Evolutionary conservation across 2,329 filamentous ascomycete species (phyloP).

Genomic region (Arthrobotrys sphaeroides): DNA sequence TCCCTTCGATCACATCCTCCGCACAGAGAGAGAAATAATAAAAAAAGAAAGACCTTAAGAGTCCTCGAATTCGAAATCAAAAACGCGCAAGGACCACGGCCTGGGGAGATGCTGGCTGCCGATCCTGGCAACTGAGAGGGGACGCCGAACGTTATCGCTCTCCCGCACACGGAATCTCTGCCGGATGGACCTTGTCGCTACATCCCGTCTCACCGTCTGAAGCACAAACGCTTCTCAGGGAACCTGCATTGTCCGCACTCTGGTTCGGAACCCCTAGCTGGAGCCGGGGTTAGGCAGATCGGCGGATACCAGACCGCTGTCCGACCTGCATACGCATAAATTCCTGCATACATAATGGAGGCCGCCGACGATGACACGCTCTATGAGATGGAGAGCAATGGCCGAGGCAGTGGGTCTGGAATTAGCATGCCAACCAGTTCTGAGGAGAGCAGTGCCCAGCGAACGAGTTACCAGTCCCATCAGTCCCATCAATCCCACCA

Average conservation of each 20-base stretch:
- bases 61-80: conserved; percentile 9
- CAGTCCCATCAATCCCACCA: conserved; percentile 31
- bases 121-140: conserved; percentile 47
- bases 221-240: conserved; percentile 35
- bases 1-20: background rate
- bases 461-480: conserved; percentile 53
- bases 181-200: conserved; percentile 53
- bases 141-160: conserved; percentile 44
- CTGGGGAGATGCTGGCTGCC: conserved; percentile 50
- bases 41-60: too few relatives aligned
- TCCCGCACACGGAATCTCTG: conserved; percentile 53
- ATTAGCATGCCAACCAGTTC: conserved; percentile 41
- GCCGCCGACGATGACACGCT: conserved; percentile 46
- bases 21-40: too few relatives aligned
- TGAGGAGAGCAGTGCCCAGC: conserved; percentile 31
- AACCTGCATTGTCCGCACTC: conserved; percentile 21
- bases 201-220: conserved; percentile 42
- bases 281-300: conserved; percentile 5
- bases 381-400: conserved; percentile 51
- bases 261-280: conserved; percentile 22
- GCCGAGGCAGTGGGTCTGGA: conserved; percentile 36
- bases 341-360: conserved; percentile 47
- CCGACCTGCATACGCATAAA: conserved; percentile 3
- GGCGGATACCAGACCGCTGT: conserved; percentile 25
- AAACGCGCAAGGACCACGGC: conserved; percentile 34